phyloP scores from a whole-genome alignment of 2,329 filamentous ascomycete species.

The Didymella keratinophila region DNA sequence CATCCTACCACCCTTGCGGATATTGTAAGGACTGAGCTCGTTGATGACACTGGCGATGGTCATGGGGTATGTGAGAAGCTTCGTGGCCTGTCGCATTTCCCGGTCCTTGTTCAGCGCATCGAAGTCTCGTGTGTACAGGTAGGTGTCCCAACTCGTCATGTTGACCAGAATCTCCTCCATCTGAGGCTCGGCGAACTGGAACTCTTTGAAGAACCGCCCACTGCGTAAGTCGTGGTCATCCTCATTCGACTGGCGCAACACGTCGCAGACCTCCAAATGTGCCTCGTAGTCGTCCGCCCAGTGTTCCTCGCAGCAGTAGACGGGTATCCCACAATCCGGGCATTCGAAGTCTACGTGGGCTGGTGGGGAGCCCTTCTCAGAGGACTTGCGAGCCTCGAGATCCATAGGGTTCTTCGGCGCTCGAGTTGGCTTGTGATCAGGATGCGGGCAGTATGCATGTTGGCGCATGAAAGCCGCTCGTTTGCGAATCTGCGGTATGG shows the following conservation, averaged over 20 bases:
- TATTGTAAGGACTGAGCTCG: conserved; percentile 90
- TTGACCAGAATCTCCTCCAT: conserved; percentile 93
- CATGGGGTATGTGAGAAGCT: conserved; percentile 90
- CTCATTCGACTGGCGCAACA: conserved; percentile 91
- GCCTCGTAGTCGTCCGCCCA: conserved; percentile 96
- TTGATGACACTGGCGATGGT: conserved; percentile 92
- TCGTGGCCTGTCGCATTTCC: conserved; percentile 89
- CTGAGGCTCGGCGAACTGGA: conserved; percentile 86
- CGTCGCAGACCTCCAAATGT: conserved; percentile 92
- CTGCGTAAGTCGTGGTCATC: conserved; percentile 95
- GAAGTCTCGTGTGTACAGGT: conserved; percentile 91
- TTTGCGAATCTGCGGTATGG: conserved; percentile 84
- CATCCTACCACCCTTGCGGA: conserved; percentile 76
- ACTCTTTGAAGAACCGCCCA: conserved; percentile 91
- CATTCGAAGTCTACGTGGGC: conserved; percentile 93
- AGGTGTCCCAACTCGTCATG: conserved; percentile 99
- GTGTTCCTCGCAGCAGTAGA: conserved; percentile 93
- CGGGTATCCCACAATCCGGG: conserved; percentile 91
- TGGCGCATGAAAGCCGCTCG: conserved; percentile 91
- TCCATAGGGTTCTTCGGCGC: conserved; percentile 70
- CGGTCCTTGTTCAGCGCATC: conserved; percentile 90
- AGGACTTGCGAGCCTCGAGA: conserved; percentile 66
- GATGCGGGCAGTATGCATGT: conserved; percentile 93
- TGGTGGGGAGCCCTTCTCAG: conserved; percentile 67
- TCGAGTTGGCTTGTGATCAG: conserved; percentile 80